Conservation (phyloP, 31 red algal species). For the Asparagopsis taxiformis region DNA sequence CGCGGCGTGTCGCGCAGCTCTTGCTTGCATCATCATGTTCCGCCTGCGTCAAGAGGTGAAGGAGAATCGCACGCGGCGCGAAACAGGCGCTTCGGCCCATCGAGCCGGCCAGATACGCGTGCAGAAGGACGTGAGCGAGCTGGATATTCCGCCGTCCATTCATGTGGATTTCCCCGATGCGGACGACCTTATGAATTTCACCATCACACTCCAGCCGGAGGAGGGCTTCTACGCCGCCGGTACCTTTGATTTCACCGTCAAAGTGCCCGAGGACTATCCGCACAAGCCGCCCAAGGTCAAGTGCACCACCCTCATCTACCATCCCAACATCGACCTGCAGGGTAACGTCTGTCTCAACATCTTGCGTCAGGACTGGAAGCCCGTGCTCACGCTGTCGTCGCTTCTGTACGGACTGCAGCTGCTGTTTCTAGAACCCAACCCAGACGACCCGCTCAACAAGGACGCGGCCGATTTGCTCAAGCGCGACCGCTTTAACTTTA, state of each 20-base stretch:
- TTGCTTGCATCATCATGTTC: conserved; percentile 18
- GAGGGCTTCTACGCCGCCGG: conserved; percentile 81
- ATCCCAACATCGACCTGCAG: conserved; percentile 93
- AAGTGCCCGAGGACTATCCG: conserved; percentile 80
- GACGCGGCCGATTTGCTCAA: conserved; percentile 81
- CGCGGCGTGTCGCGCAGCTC: not conserved
- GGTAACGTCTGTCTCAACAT: conserved; percentile 96
- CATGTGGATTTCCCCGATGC: conserved; percentile 75
- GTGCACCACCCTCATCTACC: conserved; percentile 78
- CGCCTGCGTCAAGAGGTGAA: conserved; percentile 50
- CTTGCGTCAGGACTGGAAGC: conserved; percentile 94
- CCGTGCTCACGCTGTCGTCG: conserved; percentile 79
- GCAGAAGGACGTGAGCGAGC: conserved; percentile 83
- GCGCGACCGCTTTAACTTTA: conserved; percentile 47
- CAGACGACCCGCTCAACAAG: conserved; percentile 89
- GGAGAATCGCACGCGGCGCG: conserved; percentile 35
- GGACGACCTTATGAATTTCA: conserved; percentile 76
- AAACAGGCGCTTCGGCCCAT: conserved; percentile 28
- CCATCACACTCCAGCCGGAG: conserved; percentile 49
- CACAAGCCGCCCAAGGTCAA: conserved; percentile 86
- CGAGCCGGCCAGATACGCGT: conserved; percentile 72
- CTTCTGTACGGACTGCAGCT: conserved; percentile 85
- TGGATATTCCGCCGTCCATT: conserved; percentile 71
- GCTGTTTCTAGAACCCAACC: conserved; percentile 87
- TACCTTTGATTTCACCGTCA: conserved; percentile 74